Conservation (phyloP, 2,329 filamentous ascomycete genomes). For the Fusarium annulatum region DNA sequence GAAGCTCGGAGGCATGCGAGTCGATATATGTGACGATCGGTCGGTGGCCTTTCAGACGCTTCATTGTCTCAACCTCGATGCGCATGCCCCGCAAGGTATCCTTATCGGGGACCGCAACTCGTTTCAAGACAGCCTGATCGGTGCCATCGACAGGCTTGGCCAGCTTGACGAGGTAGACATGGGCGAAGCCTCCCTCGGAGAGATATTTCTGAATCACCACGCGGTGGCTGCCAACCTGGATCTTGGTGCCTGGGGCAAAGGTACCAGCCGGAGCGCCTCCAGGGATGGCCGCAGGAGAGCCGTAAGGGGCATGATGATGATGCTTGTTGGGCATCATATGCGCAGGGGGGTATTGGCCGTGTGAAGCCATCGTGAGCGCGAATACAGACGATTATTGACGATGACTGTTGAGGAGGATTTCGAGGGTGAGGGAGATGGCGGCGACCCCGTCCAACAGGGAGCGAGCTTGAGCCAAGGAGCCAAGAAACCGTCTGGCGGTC, state of each 20-base stretch:
- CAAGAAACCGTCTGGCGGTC: constrained; percentile 33
- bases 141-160: constrained; percentile 80
- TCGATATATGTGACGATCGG: constrained; percentile 99
- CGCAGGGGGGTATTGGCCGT: constrained; percentile 49
- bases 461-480: constrained; percentile 30
- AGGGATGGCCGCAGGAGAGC: constrained; percentile 54
- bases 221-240: constrained; percentile 91
- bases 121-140: constrained; percentile 87
- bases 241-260: constrained; percentile 93
- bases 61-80: constrained; percentile 99
- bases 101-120: constrained; percentile 96
- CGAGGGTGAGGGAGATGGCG: constrained; percentile 28
- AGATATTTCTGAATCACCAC: constrained; percentile 97
- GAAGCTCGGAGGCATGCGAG: constrained; percentile 94
- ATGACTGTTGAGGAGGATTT: constrained; percentile 25
- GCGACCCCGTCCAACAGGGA: constrained; percentile 35
- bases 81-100: constrained; percentile 94
- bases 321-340: constrained; percentile 48
- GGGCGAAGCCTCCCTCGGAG: constrained; percentile 96
- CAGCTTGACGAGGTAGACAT: constrained; percentile 95
- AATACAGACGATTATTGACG: not conserved
- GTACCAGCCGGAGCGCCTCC: constrained; percentile 77
- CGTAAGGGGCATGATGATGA: constrained; percentile 59
- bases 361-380: constrained; percentile 49
- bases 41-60: constrained; percentile 95